Conservation (phyloP, 345 rosid genomes). For the Jatropha curcas region DNA sequence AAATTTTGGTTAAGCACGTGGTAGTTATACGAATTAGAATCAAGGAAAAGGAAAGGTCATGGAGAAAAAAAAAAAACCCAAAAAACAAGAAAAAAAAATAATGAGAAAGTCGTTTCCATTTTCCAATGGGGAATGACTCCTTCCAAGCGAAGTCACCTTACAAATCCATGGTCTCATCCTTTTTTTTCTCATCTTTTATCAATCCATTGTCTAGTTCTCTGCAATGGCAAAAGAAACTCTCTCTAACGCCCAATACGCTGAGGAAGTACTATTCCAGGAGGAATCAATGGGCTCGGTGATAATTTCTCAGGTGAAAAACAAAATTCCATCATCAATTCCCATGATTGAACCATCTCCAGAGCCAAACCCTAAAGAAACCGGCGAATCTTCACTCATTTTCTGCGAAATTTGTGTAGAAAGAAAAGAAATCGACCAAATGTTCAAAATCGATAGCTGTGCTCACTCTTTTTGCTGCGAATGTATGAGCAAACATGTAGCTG, state of each 20-base stretch:
- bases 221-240: background rate
- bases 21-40: too few relatives aligned
- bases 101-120: too few relatives aligned
- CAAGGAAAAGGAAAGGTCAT: too few relatives aligned
- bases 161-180: too few relatives aligned
- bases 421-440: constrained; percentile 41
- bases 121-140: too few relatives aligned
- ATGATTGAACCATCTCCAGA: background rate
- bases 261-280: constrained; percentile 49
- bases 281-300: constrained; percentile 32
- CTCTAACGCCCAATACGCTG: constrained; percentile 39
- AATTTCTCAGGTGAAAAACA: background rate
- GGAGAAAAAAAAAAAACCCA: too few relatives aligned
- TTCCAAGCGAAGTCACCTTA: too few relatives aligned
- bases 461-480: constrained; percentile 62
- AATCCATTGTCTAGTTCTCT: background rate
- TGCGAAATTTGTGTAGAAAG: constrained; percentile 63
- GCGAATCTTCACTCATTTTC: constrained; percentile 34
- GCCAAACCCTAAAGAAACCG: background rate
- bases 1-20: too few relatives aligned
- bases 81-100: too few relatives aligned
- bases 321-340: background rate
- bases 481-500: constrained; percentile 42
- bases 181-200: too few relatives aligned
- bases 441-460: constrained; percentile 36